These are phyloP conservation scores for Telfairia occidentalis DNA, from an alignment of 331 rosid species.

Conservation along the genomic window DNA sequence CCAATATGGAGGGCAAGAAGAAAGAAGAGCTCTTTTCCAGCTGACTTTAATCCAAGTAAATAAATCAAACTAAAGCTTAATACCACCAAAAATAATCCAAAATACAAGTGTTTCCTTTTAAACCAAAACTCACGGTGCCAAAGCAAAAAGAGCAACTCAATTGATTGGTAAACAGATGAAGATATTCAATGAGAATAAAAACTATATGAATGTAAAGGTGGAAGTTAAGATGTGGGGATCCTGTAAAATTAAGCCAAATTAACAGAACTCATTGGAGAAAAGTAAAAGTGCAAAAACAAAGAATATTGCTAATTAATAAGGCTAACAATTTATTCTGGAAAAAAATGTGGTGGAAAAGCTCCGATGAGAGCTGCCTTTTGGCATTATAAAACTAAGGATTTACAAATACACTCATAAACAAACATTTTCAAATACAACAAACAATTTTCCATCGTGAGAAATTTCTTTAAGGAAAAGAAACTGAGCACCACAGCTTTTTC, in stretches of 20 bases:
- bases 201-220: neutral
- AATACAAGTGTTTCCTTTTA: neutral
- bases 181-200: constrained; percentile 6
- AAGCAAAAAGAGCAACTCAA: neutral
- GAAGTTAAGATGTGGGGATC: neutral
- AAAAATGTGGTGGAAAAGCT: neutral
- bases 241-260: constrained; percentile 1
- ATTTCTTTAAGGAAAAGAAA: neutral
- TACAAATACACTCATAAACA: neutral
- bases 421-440: neutral
- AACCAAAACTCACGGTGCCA: neutral
- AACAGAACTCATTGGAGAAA: neutral
- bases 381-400: neutral
- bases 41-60: neutral
- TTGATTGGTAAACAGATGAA: neutral
- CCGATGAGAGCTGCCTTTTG: neutral
- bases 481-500: neutral
- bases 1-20: neutral
- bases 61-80: neutral
- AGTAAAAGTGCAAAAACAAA: neutral
- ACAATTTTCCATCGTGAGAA: neutral
- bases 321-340: neutral
- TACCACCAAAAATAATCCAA: neutral
- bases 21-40: neutral
- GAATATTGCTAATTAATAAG: neutral